Evolutionary conservation across 192 early-diverging fungal species (phyloP), one percentile per base, ranked within the genome.

Genomic region (Coemansia pectinata): DNA sequence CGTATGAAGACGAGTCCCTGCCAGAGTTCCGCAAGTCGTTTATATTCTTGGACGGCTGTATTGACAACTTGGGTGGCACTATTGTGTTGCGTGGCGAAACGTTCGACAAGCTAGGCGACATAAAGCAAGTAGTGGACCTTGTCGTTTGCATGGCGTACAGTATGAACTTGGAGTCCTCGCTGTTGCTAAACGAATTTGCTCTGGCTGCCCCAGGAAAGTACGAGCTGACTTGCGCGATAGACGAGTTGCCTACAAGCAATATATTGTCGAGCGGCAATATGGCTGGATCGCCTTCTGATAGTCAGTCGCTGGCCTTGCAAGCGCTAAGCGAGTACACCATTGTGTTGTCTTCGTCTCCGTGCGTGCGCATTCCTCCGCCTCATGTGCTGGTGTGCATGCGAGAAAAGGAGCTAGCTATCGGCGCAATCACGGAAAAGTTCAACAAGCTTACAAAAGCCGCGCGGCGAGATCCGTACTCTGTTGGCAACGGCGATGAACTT

Each of bases 91-190:
- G 97, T 14, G 97, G 97, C n/a, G 95, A 86, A 5, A 83, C 85
- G 12, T 65, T 89, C 31, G 81, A 87, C 27, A 73, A 75, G 14
- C 84, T 99, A 55, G 81, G 74, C 40, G 83, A 87, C 19, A 87
- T 97, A 61, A 99, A 99, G 70, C 87, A 88, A 53, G 86, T 98
- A 3, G 85, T 93, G 14, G 86, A 91, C 33, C 77, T 99, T 17
- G 90, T 95, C 78, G 89, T 93, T 8, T 92, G 92, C 73, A 90
- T 94, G 9, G 89, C 92, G 0, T 93, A 96, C 74, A 97, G 93
- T 71, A 86, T 97, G 33, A 87, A 91, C 65, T 85, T 98, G 25
- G 97, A 99, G 74, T 89, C 90, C 3, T 87, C 87, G 23, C 73
- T 99, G 6, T 78, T 96, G 41, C 77, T 79, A 17, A 91, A 97